Evolutionary conservation across 1,284 basidiomycete genomes (phyloP).

Genomic region (Phenoliferia sp.): DNA sequence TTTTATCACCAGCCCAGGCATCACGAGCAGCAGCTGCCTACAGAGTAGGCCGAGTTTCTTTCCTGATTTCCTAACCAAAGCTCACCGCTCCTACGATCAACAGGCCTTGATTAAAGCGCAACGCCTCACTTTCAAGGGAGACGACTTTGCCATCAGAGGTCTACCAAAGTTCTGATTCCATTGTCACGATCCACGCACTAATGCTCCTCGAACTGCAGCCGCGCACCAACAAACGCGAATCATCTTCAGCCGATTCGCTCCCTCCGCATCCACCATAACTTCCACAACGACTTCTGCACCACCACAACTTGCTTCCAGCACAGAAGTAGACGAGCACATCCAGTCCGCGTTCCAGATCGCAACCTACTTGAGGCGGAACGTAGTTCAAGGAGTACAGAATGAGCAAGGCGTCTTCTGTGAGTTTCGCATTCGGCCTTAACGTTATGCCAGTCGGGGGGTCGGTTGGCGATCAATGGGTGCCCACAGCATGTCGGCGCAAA

Average conservation of each 20-base stretch:
- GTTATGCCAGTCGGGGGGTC: too few species aligned
- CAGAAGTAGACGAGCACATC: slow-evolving; percentile 28
- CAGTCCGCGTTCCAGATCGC: slow-evolving; percentile 27
- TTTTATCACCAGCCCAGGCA: slow-evolving; percentile 19
- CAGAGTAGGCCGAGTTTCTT: slow-evolving; percentile 8
- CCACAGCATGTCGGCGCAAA: too few species aligned
- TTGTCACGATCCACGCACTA: not conserved
- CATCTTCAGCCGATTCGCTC: slow-evolving; percentile 29
- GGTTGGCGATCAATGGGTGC: too few species aligned
- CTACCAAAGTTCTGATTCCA: not conserved
- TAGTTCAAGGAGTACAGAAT: slow-evolving; percentile 28
- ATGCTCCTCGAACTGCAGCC: slow-evolving; percentile 2
- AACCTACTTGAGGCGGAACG: slow-evolving; percentile 25
- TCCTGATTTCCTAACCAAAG: not conserved
- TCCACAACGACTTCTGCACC: slow-evolving; percentile 3
- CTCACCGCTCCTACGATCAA: not conserved
- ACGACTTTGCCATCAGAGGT: slow-evolving; percentile 24
- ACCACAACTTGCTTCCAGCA: not conserved
- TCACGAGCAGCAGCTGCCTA: slow-evolving; percentile 29
- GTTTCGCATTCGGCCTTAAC: not conserved
- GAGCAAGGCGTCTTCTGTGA: slow-evolving; percentile 28
- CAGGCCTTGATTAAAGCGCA: slow-evolving; percentile 28
- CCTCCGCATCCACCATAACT: slow-evolving; percentile 18
- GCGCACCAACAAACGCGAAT: slow-evolving; percentile 30
- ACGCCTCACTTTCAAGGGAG: slow-evolving; percentile 31